A percentile compares a stretch with the other conserved stretches of the same genome.
These are phyloP conservation scores for Solanum hybrid DNA, from an alignment of 305 asterid species.

Conservation along the genomic window DNA sequence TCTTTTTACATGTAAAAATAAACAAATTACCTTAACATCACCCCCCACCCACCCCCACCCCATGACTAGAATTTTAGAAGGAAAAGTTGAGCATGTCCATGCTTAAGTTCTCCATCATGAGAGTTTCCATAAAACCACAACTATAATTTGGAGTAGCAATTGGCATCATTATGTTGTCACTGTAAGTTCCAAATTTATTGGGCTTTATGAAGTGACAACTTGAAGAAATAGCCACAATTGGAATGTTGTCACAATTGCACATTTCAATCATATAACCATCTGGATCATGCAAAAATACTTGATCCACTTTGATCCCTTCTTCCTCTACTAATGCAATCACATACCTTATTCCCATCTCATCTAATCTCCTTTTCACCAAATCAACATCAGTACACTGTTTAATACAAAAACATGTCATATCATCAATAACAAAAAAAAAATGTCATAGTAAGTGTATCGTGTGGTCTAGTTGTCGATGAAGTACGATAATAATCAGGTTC, in stretches of 20 bases:
- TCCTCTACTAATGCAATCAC: conserved; percentile 22
- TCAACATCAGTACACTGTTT: conserved; percentile 21
- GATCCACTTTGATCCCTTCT: conserved; percentile 27
- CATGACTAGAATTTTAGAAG: conserved; percentile 1
- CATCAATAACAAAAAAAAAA: not conserved
- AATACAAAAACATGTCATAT: not conserved
- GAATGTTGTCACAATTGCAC: conserved; percentile 30
- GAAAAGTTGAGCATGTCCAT: conserved; percentile 28
- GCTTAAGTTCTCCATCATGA: conserved; percentile 30
- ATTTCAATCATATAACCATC: conserved; percentile 37
- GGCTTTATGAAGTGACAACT: conserved; percentile 9
- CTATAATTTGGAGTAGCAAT: not conserved
- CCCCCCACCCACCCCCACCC: too few species aligned
- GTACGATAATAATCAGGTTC: not conserved
- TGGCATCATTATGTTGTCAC: not conserved
- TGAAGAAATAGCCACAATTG: conserved; percentile 22
- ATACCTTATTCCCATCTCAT: conserved; percentile 23
- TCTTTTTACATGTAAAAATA: not conserved
- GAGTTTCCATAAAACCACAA: conserved; percentile 16
- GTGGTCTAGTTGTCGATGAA: not conserved
- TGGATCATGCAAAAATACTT: conserved; percentile 35
- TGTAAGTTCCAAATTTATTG: not conserved
- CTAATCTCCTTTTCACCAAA: conserved; percentile 18
- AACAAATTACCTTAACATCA: not conserved
- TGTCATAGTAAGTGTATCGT: not conserved